Evolutionary conservation across 257 asterid species (phyloP), one percentile per base, ranked within the genome.

Genomic region (Lithospermum erythrorhizon): DNA sequence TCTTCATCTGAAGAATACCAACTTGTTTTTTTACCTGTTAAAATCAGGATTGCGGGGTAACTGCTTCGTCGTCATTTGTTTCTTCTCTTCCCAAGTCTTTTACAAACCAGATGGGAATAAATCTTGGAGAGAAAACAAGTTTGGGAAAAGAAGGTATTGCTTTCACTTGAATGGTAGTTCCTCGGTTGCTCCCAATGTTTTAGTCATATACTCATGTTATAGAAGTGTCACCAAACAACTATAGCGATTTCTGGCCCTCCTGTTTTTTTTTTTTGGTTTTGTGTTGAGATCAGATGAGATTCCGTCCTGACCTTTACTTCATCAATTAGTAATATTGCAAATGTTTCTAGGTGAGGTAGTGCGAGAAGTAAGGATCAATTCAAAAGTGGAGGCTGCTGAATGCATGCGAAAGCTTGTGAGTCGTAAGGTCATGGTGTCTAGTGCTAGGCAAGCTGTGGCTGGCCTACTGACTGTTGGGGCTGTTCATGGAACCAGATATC

Each of bases 401-500:
- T 81, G 82, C 70, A 49, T 82, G 71, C 76, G 63, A 57, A 91
- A 71, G 77, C 75, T 83, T 60, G 73, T 93, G 68, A 85, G 95
- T 51, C 83, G 69, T 55, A 93, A 80, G 72, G 98, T 93, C 5
- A 79, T 76, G 95, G 75, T 77, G 75, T 93, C 91, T n/a, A 93
- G 98, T 68, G 81, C 85, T 53, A 88, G 95, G 66, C 95, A 93
- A 62, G 95, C 94, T 13, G 79, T 80, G 61, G 97, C 96, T 10
- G 98, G 98, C 62, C 73, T 93, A 54, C 37, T 93, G 71, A 89
- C 90, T n/a, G 84, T 57, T 58, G 97, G 97, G 24, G 87, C 78
- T 18, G 74, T 79, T 71, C 81, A 79, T 59, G 97, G 97, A 55
- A 68, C 76, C 60, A 81, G 65, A 75, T 91, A 91, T 67, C 73